Percentiles rank a stretch among this genome's conserved stretches.
Evolutionary conservation across 1,284 basidiomycete species (phyloP).

Genomic region (Naganishia sp.): DNA sequence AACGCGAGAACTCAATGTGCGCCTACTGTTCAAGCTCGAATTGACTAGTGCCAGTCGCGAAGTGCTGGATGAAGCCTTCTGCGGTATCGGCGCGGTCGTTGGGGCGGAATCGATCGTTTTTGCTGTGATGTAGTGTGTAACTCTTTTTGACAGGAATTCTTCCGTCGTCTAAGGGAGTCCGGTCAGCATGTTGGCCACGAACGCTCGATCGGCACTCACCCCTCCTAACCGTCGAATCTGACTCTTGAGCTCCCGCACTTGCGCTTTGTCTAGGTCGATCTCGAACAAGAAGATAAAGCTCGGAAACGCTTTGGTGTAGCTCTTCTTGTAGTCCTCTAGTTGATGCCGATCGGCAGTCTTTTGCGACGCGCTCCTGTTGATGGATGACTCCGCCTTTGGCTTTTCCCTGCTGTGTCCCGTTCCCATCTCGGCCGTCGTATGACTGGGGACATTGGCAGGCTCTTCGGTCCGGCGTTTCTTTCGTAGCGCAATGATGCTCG

Average conservation of each 20-base stretch:
- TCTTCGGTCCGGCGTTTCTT: constrained; percentile 18
- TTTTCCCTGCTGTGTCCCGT: constrained; percentile 4
- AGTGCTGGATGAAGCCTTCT: constrained; percentile 40
- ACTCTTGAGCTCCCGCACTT: constrained; percentile 14
- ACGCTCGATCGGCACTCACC: constrained; percentile 60
- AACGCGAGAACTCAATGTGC: constrained; percentile 36
- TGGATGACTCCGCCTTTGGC: not conserved
- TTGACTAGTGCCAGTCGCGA: constrained; percentile 50
- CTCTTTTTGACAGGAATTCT: constrained; percentile 79
- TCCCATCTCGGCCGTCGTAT: not conserved
- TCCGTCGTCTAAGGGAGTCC: constrained; percentile 64
- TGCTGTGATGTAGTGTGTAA: constrained; percentile 80
- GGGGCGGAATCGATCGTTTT: constrained; percentile 40
- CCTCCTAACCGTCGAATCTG: constrained; percentile 68
- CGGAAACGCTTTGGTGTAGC: constrained; percentile 83
- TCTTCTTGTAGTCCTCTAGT: constrained; percentile 73
- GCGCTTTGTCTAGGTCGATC: constrained; percentile 58
- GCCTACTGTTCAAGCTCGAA: constrained; percentile 30
- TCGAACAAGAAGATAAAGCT: constrained; percentile 84
- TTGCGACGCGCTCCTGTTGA: constrained; percentile 4
- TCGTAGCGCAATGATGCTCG: not conserved
- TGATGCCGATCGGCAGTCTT: constrained; percentile 42
- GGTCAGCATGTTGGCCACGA: not conserved
- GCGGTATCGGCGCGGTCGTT: constrained; percentile 57
- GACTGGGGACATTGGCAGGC: not conserved